Evolutionary conservation across 2,329 filamentous ascomycete species (phyloP).

Genomic region (Ceratocystis diversiconidia): DNA sequence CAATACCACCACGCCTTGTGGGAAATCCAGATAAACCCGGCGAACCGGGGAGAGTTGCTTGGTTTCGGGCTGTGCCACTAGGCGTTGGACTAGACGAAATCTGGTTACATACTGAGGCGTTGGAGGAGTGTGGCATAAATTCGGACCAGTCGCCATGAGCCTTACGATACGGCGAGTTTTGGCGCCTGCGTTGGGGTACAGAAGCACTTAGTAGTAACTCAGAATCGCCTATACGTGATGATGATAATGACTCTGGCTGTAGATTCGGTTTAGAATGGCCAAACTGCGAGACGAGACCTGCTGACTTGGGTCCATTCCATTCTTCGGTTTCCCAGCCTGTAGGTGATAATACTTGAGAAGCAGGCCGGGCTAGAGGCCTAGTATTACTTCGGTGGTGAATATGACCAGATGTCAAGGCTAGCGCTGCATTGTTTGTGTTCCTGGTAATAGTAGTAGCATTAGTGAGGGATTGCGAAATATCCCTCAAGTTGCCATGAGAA

Average conservation of each 20-base stretch:
- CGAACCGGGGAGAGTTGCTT: background rate
- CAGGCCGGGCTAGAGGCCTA: conserved; percentile 7
- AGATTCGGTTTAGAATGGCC: background rate
- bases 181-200: conserved; percentile 1
- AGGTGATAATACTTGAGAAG: conserved; percentile 1
- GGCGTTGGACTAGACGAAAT: background rate
- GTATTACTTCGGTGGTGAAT: background rate
- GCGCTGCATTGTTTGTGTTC: background rate
- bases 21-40: background rate
- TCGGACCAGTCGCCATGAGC: conserved; percentile 6
- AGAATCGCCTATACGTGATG: background rate
- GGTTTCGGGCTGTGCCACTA: background rate
- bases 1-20: background rate
- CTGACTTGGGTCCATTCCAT: background rate
- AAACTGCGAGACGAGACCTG: background rate
- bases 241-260: background rate
- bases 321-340: conserved; percentile 13
- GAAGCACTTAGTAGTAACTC: background rate
- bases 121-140: conserved; percentile 3
- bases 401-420: background rate
- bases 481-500: conserved; percentile 8
- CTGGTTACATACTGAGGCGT: conserved; percentile 5
- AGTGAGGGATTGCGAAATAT: background rate
- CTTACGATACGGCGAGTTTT: conserved; percentile 10
- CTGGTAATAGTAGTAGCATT: background rate